phyloP scores from a whole-genome alignment of 768 basidiomycete species.

The Amanita polypyramis region DNA sequence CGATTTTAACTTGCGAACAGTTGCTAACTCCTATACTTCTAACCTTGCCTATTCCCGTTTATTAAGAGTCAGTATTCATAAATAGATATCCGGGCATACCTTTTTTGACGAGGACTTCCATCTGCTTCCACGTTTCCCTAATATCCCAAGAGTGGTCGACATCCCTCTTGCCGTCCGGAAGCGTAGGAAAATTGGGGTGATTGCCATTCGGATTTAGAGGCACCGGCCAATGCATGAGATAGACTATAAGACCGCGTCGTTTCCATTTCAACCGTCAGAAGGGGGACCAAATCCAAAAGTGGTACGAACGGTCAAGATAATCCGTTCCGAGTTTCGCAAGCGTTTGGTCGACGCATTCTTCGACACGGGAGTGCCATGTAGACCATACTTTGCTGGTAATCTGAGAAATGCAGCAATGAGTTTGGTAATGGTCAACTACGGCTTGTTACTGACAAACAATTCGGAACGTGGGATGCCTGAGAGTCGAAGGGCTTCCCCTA shows the following conservation, averaged over 20 bases:
- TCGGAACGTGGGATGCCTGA: constrained; percentile 72
- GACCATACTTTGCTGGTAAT: constrained; percentile 66
- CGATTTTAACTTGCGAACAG: constrained; percentile 56
- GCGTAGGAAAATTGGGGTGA: constrained; percentile 45
- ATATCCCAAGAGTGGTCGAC: constrained; percentile 57
- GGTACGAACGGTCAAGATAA: constrained; percentile 65
- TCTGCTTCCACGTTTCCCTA: constrained; percentile 72
- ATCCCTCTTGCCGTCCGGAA: constrained; percentile 56
- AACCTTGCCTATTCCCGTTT: constrained; percentile 41
- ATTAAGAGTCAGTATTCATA: not conserved
- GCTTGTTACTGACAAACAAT: constrained; percentile 26
- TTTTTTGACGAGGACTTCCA: constrained; percentile 64
- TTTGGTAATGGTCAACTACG: not conserved
- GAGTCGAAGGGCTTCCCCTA: constrained; percentile 69
- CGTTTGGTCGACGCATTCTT: constrained; percentile 64
- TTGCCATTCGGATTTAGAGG: constrained; percentile 61
- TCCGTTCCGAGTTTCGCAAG: constrained; percentile 72
- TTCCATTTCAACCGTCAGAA: constrained; percentile 8
- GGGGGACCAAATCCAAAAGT: constrained; percentile 11
- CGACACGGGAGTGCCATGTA: constrained; percentile 61
- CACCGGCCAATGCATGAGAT: constrained; percentile 78
- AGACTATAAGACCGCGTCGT: constrained; percentile 27
- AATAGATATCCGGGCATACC: constrained; percentile 22
- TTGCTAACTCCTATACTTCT: constrained; percentile 68
- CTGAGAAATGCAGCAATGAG: constrained; percentile 21